These are phyloP conservation scores for Phytophthora hybrid DNA, from an alignment of 352 stramenopile genomes.

Conservation along the genomic window DNA sequence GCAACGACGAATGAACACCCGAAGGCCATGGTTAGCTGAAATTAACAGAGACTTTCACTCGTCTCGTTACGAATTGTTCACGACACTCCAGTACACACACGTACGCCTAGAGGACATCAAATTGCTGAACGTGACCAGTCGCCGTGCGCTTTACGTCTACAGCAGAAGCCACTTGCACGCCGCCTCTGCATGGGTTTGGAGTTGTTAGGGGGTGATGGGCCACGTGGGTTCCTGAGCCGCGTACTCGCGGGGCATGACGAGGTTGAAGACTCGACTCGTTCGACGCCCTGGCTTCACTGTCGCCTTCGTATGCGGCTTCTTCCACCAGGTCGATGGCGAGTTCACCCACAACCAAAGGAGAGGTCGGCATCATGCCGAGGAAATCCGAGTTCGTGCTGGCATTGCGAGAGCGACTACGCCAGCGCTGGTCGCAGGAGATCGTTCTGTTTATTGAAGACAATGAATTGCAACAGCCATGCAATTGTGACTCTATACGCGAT, in stretches of 20 bases:
- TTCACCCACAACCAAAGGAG: conserved; percentile 6
- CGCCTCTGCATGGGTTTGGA: conserved; percentile 57
- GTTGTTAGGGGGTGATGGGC: conserved; percentile 13
- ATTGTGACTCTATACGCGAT: no score
- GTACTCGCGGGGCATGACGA: no score
- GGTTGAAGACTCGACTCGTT: conserved; percentile 44
- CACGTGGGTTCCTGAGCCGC: conserved; percentile 26
- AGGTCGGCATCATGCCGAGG: conserved; percentile 21
- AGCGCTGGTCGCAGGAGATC: conserved; percentile 64
- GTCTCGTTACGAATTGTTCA: conserved; percentile 23
- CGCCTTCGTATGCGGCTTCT: conserved; percentile 18
- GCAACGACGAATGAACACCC: no score
- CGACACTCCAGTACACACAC: conserved; percentile 18
- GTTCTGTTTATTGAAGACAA: no score
- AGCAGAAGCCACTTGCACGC: conserved; percentile 43
- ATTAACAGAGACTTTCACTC: conserved; percentile 15
- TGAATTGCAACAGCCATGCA: no score
- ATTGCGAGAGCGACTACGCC: conserved; percentile 61
- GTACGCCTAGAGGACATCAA: background rate
- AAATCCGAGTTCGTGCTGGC: conserved; percentile 51
- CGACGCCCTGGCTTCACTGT: conserved; percentile 47
- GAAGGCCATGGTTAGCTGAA: no score
- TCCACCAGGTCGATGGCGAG: conserved; percentile 18
- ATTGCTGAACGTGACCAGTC: no score
- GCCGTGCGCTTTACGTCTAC: background rate